Evolutionary conservation across 2,329 filamentous ascomycete genomes (phyloP).

Genomic region (Fusarium sp.): DNA sequence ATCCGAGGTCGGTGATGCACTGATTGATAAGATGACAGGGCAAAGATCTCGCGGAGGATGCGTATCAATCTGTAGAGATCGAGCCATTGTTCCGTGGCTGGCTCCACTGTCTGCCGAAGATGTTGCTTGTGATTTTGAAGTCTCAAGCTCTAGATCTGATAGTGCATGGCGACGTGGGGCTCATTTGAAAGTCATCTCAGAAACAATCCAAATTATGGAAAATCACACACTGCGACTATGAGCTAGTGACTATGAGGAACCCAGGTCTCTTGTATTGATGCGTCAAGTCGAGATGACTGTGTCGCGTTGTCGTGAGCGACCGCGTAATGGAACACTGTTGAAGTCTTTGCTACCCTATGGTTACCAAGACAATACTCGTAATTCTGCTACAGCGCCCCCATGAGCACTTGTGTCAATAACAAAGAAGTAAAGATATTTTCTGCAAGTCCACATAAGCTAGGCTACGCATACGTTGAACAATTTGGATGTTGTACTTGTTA

Average conservation of each 20-base stretch:
- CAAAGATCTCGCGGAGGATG: neutral
- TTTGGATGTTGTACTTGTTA: neutral
- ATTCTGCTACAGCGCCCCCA: no score
- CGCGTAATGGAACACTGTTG: neutral
- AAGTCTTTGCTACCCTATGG: neutral
- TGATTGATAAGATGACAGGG: conserved; percentile 27
- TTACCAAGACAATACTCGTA: neutral
- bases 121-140: neutral
- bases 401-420: neutral
- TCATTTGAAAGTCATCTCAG: fast-evolving
- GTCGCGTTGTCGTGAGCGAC: neutral
- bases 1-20: conserved; percentile 18
- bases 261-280: fast-evolving
- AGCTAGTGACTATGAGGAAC: no score
- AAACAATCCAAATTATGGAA: neutral
- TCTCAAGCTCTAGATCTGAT: neutral
- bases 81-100: neutral
- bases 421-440: fast-evolving
- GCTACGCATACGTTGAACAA: fast-evolving
- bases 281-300: fast-evolving
- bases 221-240: no score
- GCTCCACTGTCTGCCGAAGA: neutral
- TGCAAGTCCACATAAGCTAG: fast-evolving
- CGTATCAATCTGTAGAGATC: conserved; percentile 2
- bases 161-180: neutral